Evolutionary conservation across 163 green algal genomes (phyloP), one percentile per base, ranked within the genome.

Genomic region (Chlorella variabilis): DNA sequence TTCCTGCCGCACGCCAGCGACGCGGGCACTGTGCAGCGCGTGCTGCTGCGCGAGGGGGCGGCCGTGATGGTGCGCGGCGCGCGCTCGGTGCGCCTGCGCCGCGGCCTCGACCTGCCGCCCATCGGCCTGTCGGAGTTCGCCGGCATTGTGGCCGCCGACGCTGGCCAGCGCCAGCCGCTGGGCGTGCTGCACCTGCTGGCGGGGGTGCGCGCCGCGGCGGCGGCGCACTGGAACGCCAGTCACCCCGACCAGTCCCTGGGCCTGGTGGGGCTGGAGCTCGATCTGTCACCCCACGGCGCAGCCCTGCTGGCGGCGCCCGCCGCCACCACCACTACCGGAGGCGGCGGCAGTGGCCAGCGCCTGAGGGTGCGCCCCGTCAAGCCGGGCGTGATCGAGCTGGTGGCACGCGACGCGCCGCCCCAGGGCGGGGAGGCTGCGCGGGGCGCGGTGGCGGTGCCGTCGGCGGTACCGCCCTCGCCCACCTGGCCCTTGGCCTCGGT

Each of bases 1-100:
- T 88, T 76, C 49, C 59, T 88, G 70, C 83, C 83, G 18, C 77
- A 88, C 38, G 48, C 82, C 15, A 75, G 38, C 41, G 83, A 88
- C 8, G 79, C 48, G 3, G 75, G 75, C 27, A 36, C 27, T 2
- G 38, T 84, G 38, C 21, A n/a, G 29, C 49, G 78, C 18, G 59
- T 87, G 31, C 78, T 86, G 51, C 78, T 87, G 39, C 56, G 82
- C 15, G 51, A 68, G 7, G 82, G 78, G 1, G 82, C 75, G 8
- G 23, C 31, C 3, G 54, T 85, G 36, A 49, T 62, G 48, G 77
- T 86, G 38, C 63, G 75, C 3, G 82, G 78, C 21, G 77, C 82
- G 1, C 51, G 59, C 15, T 15, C 59, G 1, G 42, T 84, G 23
- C 48, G 76, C 45, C 75, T 81, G 59, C 75, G 75, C 29, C 59